Evolutionary conservation across 2,329 filamentous ascomycete species (phyloP), one percentile per base, ranked within the genome.

Genomic region (Beauveria asiatica): DNA sequence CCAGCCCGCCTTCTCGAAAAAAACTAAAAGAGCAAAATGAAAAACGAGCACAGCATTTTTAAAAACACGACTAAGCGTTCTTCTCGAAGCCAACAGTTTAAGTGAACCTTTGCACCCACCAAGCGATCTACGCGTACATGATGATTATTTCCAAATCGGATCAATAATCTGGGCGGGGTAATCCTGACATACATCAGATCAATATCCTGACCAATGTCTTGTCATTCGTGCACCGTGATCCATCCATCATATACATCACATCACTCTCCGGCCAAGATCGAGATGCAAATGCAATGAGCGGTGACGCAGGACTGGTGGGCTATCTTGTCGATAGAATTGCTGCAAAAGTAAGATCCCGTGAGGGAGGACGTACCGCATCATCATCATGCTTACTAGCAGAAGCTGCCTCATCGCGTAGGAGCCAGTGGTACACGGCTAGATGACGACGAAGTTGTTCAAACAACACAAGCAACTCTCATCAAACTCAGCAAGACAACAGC

Each of bases 331-430:
- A 83, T 69, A 80, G 82, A 70, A 75, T 85, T 61, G 78, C 79
- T 59, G 80, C 80, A 62, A 81, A 83, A 77, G 84, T 86, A 79
- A 69, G 70, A 62, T 58, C 63, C 63, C 7, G 13, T 41, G 19
- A n/a, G 17, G 13, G 16, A n/a, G 13, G 13, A 13, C 19, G 10
- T 23, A 33, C 33, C 17, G 13, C 7, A 16, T 9, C 21, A 16
- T 8, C 21, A 37, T 33, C 7, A 23, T 42, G 11, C 27, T 54
- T 11, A 60, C 44, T 10, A 33, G 30, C 16, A 7, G 21, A 59
- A 86, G 84, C 80, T 87, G 60, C 84, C 84, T 60, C 83, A 87
- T 73, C 79, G 82, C 64, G 85, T 83, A 60, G 83, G 84, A 67
- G 81, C 79, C 61, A 77, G 78, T 61, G 75, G 77, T 64, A 78